A percentile compares a stretch with the other conserved stretches of the same genome.
These are phyloP conservation scores for Didymella segeticola DNA, from an alignment of 2,329 filamentous ascomycete genomes.

Conservation along the genomic window DNA sequence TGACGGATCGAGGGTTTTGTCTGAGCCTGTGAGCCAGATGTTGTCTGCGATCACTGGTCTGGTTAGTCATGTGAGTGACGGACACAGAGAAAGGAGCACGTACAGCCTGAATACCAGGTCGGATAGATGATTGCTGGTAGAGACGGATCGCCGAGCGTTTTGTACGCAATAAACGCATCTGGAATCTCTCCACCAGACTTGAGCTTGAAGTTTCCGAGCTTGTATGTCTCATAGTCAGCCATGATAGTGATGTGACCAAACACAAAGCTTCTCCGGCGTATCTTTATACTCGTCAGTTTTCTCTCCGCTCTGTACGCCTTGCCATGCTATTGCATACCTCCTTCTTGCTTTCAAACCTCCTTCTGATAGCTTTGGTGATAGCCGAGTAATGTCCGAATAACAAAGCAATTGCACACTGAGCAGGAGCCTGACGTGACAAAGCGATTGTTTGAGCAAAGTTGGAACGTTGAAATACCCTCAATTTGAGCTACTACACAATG, in stretches of 20 bases:
- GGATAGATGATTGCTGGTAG: constrained; percentile 76
- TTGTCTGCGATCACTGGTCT: constrained; percentile 68
- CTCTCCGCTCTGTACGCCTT: background rate
- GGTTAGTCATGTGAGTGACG: background rate
- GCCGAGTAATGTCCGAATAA: constrained; percentile 2
- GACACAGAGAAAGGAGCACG: constrained; percentile 30
- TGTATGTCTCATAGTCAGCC: constrained; percentile 57
- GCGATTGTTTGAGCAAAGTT: too few relatives aligned
- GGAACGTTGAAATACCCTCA: too few relatives aligned
- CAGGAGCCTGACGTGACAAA: background rate
- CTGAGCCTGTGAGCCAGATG: constrained; percentile 73
- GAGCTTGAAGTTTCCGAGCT: constrained; percentile 71
- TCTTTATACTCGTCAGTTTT: background rate
- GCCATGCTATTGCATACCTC: constrained; percentile 2
- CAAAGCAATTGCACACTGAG: constrained; percentile 2
- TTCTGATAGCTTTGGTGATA: background rate
- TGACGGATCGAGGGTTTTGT: constrained; percentile 69
- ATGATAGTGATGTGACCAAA: background rate
- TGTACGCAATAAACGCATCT: constrained; percentile 75
- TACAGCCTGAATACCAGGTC: constrained; percentile 74
- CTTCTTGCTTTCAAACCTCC: background rate
- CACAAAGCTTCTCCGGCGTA: background rate
- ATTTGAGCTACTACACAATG: background rate
- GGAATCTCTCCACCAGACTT: constrained; percentile 68
- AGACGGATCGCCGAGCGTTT: constrained; percentile 70